Evolutionary conservation across 2,329 filamentous ascomycete genomes (phyloP), one percentile per base, ranked within the genome.

Genomic region (Paraphaeosphaeria minitans): DNA sequence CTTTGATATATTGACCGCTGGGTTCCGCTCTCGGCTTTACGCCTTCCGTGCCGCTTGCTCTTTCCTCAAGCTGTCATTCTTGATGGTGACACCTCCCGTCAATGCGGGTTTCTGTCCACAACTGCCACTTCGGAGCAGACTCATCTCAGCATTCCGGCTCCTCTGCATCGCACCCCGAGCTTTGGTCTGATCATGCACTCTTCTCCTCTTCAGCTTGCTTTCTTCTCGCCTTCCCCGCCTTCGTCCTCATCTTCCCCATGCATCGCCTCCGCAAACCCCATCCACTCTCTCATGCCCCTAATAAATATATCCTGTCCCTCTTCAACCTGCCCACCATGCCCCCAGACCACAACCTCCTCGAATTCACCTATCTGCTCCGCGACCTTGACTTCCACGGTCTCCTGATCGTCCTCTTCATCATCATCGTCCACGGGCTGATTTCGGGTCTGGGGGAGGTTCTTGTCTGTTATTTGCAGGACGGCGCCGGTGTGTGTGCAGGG

Each of bases 291-390:
- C 45, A 96, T 79, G 0, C 89, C 87, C 72, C 89, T 89, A 4
- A 91, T 81, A 73, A 92, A 95, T 1, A 84, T 81, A 76, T 97
- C 92, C 6, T 79, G 78, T 29, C 81, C 81, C 0, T 82, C 81
- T 59, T 89, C 87, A 6, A 87, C 87, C 51, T 85, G 67, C 0
- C 79, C 76, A 65, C 95, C 93, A 74, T 97, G 93, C 0, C 85
- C 88, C 93, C 93, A 98, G n/a, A 97, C 83, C 3, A 92, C 78
- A 52, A 97, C 75, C 55, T 90, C 82, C 7, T 92, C 86, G 71
- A 97, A 97, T 16, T 82, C 82, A 1, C 87, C 87, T 21, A 87
- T 81, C 45, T 86, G 80, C 52, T 90, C 83, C 65, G 94, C 75
- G 1, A 83, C 78, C 53, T 69, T 75, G 41, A 74, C 66, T 4